phyloP scores from a whole-genome alignment of 2,329 filamentous ascomycete species.

The Cladosporium cucumerinum region DNA sequence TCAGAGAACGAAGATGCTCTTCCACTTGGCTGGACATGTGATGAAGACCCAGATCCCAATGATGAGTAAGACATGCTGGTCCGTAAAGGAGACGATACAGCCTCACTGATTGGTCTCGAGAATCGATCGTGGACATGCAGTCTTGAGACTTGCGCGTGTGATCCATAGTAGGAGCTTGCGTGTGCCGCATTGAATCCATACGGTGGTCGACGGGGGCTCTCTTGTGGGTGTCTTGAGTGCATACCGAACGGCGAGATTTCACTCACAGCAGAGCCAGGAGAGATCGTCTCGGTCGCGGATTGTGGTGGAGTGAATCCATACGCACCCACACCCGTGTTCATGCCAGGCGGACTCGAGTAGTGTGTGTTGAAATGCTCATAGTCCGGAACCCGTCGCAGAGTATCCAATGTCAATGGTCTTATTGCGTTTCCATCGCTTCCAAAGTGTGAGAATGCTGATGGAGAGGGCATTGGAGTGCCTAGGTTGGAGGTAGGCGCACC shows the following conservation, averaged over 20 bases:
- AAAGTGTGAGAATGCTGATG: constrained; percentile 41
- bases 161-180: constrained; percentile 14
- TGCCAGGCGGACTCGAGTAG: constrained; percentile 56
- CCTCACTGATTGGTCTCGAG: constrained; percentile 40
- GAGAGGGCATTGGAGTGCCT: constrained; percentile 49
- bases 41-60: constrained; percentile 16
- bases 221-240: constrained; percentile 20
- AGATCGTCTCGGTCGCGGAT: constrained; percentile 47
- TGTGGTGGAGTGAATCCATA: constrained; percentile 61
- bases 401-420: constrained; percentile 66
- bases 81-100: constrained; percentile 43
- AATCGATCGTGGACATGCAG: constrained; percentile 45
- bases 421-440: constrained; percentile 58
- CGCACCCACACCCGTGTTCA: constrained; percentile 65
- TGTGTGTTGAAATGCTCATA: constrained; percentile 66
- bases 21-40: constrained; percentile 21
- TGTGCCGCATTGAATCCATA: constrained; percentile 17
- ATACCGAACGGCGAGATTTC: constrained; percentile 41
- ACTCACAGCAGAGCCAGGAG: constrained; percentile 41
- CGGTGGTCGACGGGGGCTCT: constrained; percentile 24
- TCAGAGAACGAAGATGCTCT: constrained; percentile 29
- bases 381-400: constrained; percentile 59
- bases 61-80: constrained; percentile 46
- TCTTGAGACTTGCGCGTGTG: constrained; percentile 41
- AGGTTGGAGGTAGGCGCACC: constrained; percentile 42